Evolutionary conservation across 371 early-diverging fungal species (phyloP).

Genomic region (Mortierella sp.): DNA sequence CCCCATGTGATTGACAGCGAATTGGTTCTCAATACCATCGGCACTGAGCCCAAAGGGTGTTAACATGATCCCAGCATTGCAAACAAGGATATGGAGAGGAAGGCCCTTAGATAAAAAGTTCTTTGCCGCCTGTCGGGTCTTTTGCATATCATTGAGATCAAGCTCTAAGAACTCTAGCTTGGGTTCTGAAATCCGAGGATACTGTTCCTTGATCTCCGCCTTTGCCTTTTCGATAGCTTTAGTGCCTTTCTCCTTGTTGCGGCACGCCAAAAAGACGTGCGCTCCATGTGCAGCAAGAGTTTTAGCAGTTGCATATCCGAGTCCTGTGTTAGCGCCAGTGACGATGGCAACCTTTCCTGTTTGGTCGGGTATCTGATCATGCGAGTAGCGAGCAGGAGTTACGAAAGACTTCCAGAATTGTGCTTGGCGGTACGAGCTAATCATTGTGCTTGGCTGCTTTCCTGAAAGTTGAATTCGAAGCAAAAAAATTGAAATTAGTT

Average conservation of each 20-base stretch:
- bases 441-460: too few relatives aligned
- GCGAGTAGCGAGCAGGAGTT: slow-evolving; percentile 34
- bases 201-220: slow-evolving; percentile 42
- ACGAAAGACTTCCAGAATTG: slow-evolving; percentile 32
- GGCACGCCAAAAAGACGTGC: slow-evolving; percentile 70
- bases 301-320: slow-evolving; percentile 68
- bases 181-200: slow-evolving; percentile 33
- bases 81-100: slow-evolving; percentile 73
- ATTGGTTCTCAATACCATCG: slow-evolving; percentile 73
- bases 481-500: too few relatives aligned
- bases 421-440: too few relatives aligned
- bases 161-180: slow-evolving; percentile 69
- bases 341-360: slow-evolving; percentile 74
- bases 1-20: slow-evolving; percentile 43
- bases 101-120: slow-evolving; percentile 59
- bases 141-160: slow-evolving; percentile 68
- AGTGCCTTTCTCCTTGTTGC: slow-evolving; percentile 60
- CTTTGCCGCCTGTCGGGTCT: slow-evolving; percentile 65
- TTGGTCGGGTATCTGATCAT: slow-evolving; percentile 69
- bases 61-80: slow-evolving; percentile 79
- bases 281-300: slow-evolving; percentile 71
- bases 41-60: slow-evolving; percentile 69
- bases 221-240: slow-evolving; percentile 64
- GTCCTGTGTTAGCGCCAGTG: slow-evolving; percentile 79
- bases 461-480: too few relatives aligned